phyloP scores from a whole-genome alignment of 2,329 filamentous ascomycete genomes.

The Fusarium sp. region DNA sequence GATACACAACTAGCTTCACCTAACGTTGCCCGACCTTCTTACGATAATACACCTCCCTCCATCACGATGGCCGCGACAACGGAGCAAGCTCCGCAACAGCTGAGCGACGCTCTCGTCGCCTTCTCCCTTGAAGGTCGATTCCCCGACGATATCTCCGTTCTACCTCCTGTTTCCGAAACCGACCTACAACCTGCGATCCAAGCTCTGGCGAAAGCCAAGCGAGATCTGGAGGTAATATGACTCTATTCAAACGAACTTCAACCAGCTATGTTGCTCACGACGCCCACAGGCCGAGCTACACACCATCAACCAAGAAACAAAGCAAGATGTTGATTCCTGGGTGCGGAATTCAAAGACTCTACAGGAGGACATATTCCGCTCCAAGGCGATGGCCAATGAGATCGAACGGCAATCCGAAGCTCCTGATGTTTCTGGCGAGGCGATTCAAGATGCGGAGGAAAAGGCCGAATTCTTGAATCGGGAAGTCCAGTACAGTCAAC shows the following conservation, averaged over 20 bases:
- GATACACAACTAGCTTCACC: slow-evolving; percentile 27
- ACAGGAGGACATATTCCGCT: slow-evolving; percentile 85
- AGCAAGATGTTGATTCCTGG: slow-evolving; percentile 86
- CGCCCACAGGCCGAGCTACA: slow-evolving; percentile 70
- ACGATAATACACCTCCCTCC: not conserved
- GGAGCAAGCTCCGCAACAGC: slow-evolving; percentile 42
- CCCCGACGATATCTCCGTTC: slow-evolving; percentile 52
- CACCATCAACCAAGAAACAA: slow-evolving; percentile 78
- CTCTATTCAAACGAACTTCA: not conserved
- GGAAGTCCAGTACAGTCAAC: slow-evolving; percentile 68
- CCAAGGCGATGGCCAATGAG: slow-evolving; percentile 80
- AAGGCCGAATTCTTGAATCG: slow-evolving; percentile 66
- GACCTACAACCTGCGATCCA: slow-evolving; percentile 54
- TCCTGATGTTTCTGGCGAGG: slow-evolving; percentile 63
- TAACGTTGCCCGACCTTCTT: not conserved
- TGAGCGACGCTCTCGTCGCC: slow-evolving; percentile 54
- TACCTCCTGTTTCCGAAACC: slow-evolving; percentile 52
- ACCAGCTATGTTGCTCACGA: slow-evolving; percentile 32
- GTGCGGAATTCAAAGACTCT: slow-evolving; percentile 84
- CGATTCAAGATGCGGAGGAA: slow-evolving; percentile 63
- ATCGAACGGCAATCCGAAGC: slow-evolving; percentile 82
- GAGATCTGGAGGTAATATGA: slow-evolving; percentile 52
- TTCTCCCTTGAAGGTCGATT: slow-evolving; percentile 56
- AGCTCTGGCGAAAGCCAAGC: slow-evolving; percentile 50
- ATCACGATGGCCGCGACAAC: slow-evolving; percentile 46